A percentile compares a stretch with the other conserved stretches of the same genome.
Conservation (phyloP, 202 grass and related monocot genomes). For the Dendrocalamus latiflorus region DNA sequence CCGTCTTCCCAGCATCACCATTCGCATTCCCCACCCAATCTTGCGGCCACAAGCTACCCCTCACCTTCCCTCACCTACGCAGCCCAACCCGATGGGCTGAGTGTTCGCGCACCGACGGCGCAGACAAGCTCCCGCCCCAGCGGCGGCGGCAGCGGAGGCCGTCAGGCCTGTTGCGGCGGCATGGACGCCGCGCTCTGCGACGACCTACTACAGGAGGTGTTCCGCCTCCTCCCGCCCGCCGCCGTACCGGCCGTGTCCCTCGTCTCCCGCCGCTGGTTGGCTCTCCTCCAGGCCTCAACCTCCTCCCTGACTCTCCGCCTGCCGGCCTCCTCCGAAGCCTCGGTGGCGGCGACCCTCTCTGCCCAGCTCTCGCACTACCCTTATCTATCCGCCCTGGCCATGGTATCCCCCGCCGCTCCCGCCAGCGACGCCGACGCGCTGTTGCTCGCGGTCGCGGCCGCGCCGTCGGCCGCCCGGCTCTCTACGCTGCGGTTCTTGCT, state of each 20-base stretch:
- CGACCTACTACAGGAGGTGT: conserved; percentile 72
- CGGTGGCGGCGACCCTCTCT: conserved; percentile 23
- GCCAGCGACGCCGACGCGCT: conserved; percentile 32
- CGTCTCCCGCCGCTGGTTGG: conserved; percentile 81
- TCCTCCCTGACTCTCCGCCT: conserved; percentile 57
- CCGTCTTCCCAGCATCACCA: background rate
- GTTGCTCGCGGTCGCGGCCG: conserved; percentile 41
- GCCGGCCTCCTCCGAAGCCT: conserved; percentile 16
- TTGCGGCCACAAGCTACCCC: background rate
- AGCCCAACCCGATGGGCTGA: conserved; percentile 14
- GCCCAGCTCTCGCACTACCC: conserved; percentile 60
- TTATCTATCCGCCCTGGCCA: conserved; percentile 54
- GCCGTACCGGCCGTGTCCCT: conserved; percentile 58
- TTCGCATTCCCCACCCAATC: conserved; percentile 13
- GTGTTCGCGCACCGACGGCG: conserved; percentile 1
- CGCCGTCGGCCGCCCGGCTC: conserved; percentile 39
- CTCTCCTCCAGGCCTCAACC: conserved; percentile 57
- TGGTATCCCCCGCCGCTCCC: conserved; percentile 25
- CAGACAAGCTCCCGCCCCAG: conserved; percentile 11
- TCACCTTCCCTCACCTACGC: background rate
- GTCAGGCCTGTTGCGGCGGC: no score
- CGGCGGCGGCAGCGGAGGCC: background rate
- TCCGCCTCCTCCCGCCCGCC: conserved; percentile 48
- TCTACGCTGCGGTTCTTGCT: conserved; percentile 50
- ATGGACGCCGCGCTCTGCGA: conserved; percentile 60